Percentiles rank a stretch among this genome's conserved stretches.
Conservation (phyloP, 2,329 filamentous ascomycete genomes). For the Ceratocystis huliohia region DNA sequence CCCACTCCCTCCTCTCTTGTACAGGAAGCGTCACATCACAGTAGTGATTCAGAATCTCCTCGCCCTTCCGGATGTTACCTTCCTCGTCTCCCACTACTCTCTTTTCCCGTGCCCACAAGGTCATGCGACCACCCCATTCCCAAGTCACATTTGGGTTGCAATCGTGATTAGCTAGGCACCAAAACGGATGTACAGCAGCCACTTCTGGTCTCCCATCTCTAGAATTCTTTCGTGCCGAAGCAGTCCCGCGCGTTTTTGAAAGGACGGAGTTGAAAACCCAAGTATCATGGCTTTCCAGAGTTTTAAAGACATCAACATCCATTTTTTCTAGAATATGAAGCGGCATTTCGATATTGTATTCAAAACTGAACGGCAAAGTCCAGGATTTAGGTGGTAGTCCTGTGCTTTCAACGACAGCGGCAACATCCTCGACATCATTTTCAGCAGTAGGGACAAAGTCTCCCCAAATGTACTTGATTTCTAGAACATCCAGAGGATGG, state of each 20-base stretch:
- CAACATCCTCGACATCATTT: conserved; percentile 28
- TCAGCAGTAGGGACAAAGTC: conserved; percentile 44
- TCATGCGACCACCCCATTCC: conserved; percentile 79
- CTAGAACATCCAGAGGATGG: conserved; percentile 50
- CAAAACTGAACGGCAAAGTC: conserved; percentile 67
- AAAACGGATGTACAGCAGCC: conserved; percentile 84
- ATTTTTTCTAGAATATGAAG: conserved; percentile 73
- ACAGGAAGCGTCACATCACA: conserved; percentile 74
- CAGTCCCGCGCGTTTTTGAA: conserved; percentile 84
- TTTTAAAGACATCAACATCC: conserved; percentile 62
- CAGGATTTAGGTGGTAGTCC: conserved; percentile 42
- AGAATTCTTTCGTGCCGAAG: conserved; percentile 67
- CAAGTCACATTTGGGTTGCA: conserved; percentile 91
- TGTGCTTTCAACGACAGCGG: conserved; percentile 9
- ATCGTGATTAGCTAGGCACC: conserved; percentile 93
- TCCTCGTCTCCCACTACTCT: conserved; percentile 39
- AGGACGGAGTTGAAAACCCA: conserved; percentile 89
- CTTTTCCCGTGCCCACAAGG: conserved; percentile 49
- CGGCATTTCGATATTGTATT: conserved; percentile 59
- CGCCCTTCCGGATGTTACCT: conserved; percentile 58
- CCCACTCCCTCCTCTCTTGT: conserved; percentile 75
- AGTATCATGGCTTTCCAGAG: conserved; percentile 48
- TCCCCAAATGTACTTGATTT: conserved; percentile 58
- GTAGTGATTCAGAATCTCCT: conserved; percentile 89
- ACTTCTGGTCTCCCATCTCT: conserved; percentile 77